Percentiles rank a stretch among this genome's conserved stretches.
Evolutionary conservation across 2,329 filamentous ascomycete genomes (phyloP).

Genomic region (Botrytis elliptica): DNA sequence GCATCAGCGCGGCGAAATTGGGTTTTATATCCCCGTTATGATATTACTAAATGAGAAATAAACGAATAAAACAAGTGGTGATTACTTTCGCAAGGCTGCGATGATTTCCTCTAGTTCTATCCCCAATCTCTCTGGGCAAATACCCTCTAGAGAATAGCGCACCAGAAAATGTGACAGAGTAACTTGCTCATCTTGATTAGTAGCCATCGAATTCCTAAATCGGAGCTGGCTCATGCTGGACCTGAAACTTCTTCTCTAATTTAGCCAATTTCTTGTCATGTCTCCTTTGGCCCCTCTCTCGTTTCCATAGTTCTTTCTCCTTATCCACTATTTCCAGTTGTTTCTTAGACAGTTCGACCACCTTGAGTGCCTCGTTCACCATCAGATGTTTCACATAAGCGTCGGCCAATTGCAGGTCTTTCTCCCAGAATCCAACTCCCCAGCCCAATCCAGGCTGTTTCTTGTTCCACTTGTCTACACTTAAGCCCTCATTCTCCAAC

Average conservation of each 20-base stretch:
- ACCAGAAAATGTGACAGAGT: not conserved
- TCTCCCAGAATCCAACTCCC: constrained; percentile 18
- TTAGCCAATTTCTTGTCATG: constrained; percentile 24
- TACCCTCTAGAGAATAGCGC: not conserved
- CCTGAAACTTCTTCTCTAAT: constrained; percentile 17
- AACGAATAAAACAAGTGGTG: constrained; percentile 20
- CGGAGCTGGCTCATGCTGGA: not conserved
- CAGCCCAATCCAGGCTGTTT: constrained; percentile 20
- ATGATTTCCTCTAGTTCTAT: not conserved
- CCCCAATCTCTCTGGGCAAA: not conserved
- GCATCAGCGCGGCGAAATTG: constrained; percentile 41
- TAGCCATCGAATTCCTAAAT: not conserved
- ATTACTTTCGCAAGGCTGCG: constrained; percentile 11
- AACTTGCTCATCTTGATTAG: not conserved
- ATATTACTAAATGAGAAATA: constrained; percentile 27
- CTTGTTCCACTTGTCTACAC: constrained; percentile 9
- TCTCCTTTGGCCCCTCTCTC: constrained; percentile 36
- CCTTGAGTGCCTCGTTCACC: constrained; percentile 38
- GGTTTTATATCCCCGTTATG: constrained; percentile 25
- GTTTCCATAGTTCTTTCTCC: constrained; percentile 46
- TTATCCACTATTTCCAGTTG: constrained; percentile 44
- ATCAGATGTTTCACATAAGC: constrained; percentile 30
- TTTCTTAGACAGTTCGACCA: constrained; percentile 39
- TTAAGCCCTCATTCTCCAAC: constrained; percentile 19
- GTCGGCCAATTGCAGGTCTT: constrained; percentile 1